A percentile compares a stretch with the other conserved stretches of the same genome.
Conservation (phyloP, 192 early-diverging fungal genomes). For the Kickxella alabastrina region DNA sequence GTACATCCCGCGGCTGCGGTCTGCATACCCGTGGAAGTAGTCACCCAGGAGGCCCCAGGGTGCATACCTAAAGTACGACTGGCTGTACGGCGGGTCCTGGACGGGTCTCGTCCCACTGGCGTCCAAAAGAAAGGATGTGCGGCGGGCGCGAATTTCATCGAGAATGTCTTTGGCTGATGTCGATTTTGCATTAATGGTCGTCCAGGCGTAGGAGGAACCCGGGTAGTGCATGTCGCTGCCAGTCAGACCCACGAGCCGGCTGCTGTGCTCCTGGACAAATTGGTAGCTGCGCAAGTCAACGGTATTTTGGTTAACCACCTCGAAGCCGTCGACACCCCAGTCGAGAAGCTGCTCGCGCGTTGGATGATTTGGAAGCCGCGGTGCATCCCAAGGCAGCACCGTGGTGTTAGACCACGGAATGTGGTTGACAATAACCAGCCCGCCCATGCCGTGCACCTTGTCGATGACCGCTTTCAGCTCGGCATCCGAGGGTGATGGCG, state of each 20-base stretch:
- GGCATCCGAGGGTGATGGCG: conserved; percentile 55
- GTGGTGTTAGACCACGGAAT: conserved; percentile 74
- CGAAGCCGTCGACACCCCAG: conserved; percentile 72
- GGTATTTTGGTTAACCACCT: conserved; percentile 59
- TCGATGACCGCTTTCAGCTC: conserved; percentile 55
- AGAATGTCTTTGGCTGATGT: conserved; percentile 48
- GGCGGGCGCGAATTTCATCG: conserved; percentile 48
- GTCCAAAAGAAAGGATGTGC: conserved; percentile 58
- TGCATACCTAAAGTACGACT: conserved; percentile 44
- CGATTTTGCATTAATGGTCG: conserved; percentile 43
- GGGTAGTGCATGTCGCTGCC: conserved; percentile 65
- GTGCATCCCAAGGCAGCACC: conserved; percentile 52
- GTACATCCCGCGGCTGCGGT: conserved; percentile 58
- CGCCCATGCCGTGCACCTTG: conserved; percentile 60
- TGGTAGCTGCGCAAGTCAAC: conserved; percentile 59
- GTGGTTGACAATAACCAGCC: conserved; percentile 72
- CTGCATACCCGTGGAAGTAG: conserved; percentile 59
- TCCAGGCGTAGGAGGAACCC: conserved; percentile 55
- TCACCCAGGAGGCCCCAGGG: conserved; percentile 56
- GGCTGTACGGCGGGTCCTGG: conserved; percentile 42
- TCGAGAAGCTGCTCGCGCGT: conserved; percentile 54
- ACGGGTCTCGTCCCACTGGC: conserved; percentile 53
- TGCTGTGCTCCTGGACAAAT: conserved; percentile 38
- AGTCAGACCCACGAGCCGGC: conserved; percentile 49
- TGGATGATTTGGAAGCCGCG: conserved; percentile 62